A percentile compares a stretch with the other conserved stretches of the same genome.
phyloP scores from a whole-genome alignment of 2,329 filamentous ascomycete species.

The Akanthomyces lecanii region DNA sequence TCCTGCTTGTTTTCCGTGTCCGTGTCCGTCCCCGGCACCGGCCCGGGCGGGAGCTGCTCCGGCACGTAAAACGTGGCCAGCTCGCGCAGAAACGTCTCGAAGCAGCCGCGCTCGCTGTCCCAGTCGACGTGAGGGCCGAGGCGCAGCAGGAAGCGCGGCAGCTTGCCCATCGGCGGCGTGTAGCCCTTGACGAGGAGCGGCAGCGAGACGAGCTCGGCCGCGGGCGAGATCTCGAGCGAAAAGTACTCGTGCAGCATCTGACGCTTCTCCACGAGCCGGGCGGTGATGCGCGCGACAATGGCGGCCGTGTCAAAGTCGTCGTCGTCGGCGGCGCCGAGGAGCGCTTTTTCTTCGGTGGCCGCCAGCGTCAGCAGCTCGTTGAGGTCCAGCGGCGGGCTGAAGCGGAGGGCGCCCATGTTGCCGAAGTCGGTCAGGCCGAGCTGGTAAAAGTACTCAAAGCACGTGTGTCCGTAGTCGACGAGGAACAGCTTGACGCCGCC shows the following conservation, averaged over 20 bases:
- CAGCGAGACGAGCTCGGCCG: conserved; percentile 72
- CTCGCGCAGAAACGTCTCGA: conserved; percentile 78
- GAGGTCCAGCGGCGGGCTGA: conserved; percentile 71
- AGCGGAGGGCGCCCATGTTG: conserved; percentile 82
- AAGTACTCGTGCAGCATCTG: conserved; percentile 95
- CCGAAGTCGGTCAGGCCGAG: conserved; percentile 91
- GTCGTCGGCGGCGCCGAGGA: conserved; percentile 35
- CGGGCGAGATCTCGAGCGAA: conserved; percentile 71
- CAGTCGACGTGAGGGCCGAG: conserved; percentile 87
- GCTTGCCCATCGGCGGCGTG: conserved; percentile 75
- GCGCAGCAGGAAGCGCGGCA: conserved; percentile 82
- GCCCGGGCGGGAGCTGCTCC: conserved; percentile 65
- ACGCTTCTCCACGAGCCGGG: conserved; percentile 67
- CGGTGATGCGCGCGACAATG: conserved; percentile 60
- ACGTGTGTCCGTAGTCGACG: conserved; percentile 84
- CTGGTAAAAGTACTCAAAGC: conserved; percentile 93
- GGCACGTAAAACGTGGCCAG: conserved; percentile 88
- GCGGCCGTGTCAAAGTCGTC: conserved; percentile 57
- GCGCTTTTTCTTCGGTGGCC: conserved; percentile 62
- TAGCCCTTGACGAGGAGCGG: conserved; percentile 88
- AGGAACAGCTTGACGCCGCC: conserved; percentile 88
- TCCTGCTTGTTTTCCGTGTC: conserved; percentile 34
- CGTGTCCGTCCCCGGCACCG: conserved; percentile 29
- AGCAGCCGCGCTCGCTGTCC: conserved; percentile 79
- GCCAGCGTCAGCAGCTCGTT: conserved; percentile 68